Base-by-base conservation (phyloP, 208 protist genomes). In the Leishmania braziliensis region DNA sequence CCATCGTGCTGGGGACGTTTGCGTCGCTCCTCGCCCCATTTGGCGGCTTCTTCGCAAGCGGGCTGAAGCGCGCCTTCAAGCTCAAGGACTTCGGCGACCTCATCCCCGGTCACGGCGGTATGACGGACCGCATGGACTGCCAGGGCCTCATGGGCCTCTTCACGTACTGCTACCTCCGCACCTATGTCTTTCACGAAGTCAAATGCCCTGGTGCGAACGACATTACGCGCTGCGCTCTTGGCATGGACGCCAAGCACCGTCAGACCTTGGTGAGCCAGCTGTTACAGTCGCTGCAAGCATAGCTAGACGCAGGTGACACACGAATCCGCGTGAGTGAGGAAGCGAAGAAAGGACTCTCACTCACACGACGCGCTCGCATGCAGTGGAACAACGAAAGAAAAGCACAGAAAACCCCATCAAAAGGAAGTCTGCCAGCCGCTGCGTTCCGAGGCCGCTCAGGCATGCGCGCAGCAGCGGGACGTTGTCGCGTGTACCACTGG, bases 91-190 rank as follows among this genome's bases (percentile, higher is more conserved):
- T 99, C 93, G 98, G 96, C 58, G 93, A 98, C 58, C 84, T 99
- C 36, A 99, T 99, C 81, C 99, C 99, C 23, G 99, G 99, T 16
- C 99, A 99, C 84, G 99, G 99, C 62, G 99, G 99, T 50, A 98
- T 99, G 76, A 99, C 97, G 16, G 99, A 99, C 84, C 89, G 99
- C 51, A 99, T 99, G 86, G 99, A 99, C 88, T 99, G 99, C 84
- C 98, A 99, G 86, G 93, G 98, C 33, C 79, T 99, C 48, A 99
- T 99, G 98, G 97, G 89, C 0, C 84, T 98, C 68, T 99, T 97
- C 86, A 97, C 93, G 14, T 97, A 91, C 77, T 93, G 91, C 75
- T 98, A 97, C 77, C 81, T 98, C 9, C 84, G 79, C 75, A 96
- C 86, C 36, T 96, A 95, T 76, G 88, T 97, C 43, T 96, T 90